Evolutionary conservation across 192 early-diverging fungal genomes (phyloP).

Genomic region (Coemansia guatemalensis): DNA sequence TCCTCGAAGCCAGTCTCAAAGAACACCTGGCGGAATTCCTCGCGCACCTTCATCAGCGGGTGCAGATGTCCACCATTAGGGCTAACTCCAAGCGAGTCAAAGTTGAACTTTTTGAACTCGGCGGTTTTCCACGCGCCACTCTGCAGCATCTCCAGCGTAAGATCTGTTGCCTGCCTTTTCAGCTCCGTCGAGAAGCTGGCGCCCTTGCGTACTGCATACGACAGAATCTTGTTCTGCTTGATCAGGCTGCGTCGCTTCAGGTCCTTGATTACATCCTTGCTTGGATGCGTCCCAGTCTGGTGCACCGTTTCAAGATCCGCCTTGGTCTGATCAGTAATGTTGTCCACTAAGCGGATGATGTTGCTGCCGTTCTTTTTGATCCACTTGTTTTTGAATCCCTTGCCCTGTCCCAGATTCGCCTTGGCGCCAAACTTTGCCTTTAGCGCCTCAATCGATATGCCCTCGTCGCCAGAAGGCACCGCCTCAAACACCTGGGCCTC

Average conservation of each 20-base stretch:
- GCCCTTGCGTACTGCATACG: conserved; percentile 87
- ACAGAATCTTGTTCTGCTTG: conserved; percentile 70
- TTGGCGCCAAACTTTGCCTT: conserved; percentile 70
- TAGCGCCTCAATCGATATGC: conserved; percentile 84
- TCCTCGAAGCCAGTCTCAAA: conserved; percentile 98
- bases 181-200: conserved; percentile 81
- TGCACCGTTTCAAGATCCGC: conserved; percentile 70
- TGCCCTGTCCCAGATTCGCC: conserved; percentile 91
- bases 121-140: conserved; percentile 91
- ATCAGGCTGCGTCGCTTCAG: conserved; percentile 75
- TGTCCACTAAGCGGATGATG: conserved; percentile 74
- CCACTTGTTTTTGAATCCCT: conserved; percentile 98
- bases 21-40: conserved; percentile 98
- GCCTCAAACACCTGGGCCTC: conserved; percentile 91
- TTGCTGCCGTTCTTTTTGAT: conserved; percentile 77
- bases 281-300: conserved; percentile 59
- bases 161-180: conserved; percentile 89
- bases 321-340: conserved; percentile 83
- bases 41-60: conserved; percentile 98
- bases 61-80: conserved; percentile 89
- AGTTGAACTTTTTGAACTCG: conserved; percentile 99
- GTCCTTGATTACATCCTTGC: conserved; percentile 68
- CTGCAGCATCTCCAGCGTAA: conserved; percentile 90
- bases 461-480: conserved; percentile 75
- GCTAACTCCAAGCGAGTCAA: conserved; percentile 82